Evolutionary conservation across 2,329 filamentous ascomycete species (phyloP), one percentile per base, ranked within the genome.

Genomic region (Madurella fahalii): DNA sequence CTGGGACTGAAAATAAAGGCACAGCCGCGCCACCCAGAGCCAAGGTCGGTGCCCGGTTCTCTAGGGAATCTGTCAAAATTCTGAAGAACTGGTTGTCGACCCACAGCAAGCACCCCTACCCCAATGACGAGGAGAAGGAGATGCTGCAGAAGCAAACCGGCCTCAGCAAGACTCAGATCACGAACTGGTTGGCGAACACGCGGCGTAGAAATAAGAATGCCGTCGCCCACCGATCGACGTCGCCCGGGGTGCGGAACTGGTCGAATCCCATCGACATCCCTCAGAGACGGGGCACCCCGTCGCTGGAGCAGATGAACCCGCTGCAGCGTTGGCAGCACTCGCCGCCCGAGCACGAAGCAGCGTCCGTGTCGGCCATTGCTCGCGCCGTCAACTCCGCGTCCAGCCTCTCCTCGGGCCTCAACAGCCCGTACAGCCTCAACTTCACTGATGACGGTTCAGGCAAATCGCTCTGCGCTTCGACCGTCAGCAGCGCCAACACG

Each of bases 101-200:
- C 7, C 90, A 96, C 67, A 82, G 82, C 64, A 81, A 87, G 50
- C 89, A 95, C 63, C 92, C 91, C 0, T 96, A 96, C 67, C 91
- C 92, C 5, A 92, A 84, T 34, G 90, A 95, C 42, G 85, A 90
- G 55, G 89, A 96, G 67, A 95, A 93, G 66, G 87, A 91, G 61
- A 80, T 83, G 58, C 76, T 96, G 25, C 87, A 90, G 69, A 79
- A 81, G 45, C 81, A 87, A 63, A 96, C 91, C 1, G 90, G 90
- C 8, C 77, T 96, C 40, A 91, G 84, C 68, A 84, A 89, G 64
- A 87, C 80, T 13, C 92, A 96, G 66, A 93, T 96, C 63, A 86
- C 86, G 11, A 95, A 95, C 68, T 96, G 91, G 91, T 82, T 96
- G 45, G 91, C 91, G 56, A 96, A 96, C 70, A 90, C 90, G 54